Percentiles rank a stretch among this genome's conserved stretches.
Evolutionary conservation across 2,329 filamentous ascomycete species (phyloP).

Genomic region (Cyphellophora attinorum): DNA sequence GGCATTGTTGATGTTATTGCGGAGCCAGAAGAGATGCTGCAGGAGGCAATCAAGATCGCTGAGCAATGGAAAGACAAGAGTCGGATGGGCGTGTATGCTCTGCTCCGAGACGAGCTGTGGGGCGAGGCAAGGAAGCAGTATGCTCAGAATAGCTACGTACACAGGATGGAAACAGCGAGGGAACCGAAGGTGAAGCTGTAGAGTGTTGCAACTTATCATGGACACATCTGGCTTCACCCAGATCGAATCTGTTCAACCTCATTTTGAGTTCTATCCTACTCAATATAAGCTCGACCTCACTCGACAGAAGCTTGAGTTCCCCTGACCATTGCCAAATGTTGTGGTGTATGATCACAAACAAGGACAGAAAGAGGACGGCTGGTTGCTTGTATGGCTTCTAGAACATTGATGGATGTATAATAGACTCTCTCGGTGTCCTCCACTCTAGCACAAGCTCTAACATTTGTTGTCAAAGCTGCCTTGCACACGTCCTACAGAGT

Average conservation of each 20-base stretch:
- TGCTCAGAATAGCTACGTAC: conserved; percentile 42
- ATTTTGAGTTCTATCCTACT: background rate
- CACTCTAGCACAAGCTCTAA: too few species aligned
- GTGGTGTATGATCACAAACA: too few species aligned
- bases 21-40: conserved; percentile 37
- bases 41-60: conserved; percentile 33
- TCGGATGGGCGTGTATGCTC: conserved; percentile 33
- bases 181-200: conserved; percentile 39
- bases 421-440: too few species aligned
- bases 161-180: conserved; percentile 31
- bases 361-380: too few species aligned
- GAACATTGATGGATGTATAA: too few species aligned
- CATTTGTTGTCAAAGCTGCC: too few species aligned
- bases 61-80: conserved; percentile 28
- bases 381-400: background rate
- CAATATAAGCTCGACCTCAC: too few species aligned
- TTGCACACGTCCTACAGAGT: too few species aligned
- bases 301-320: too few species aligned
- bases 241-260: background rate
- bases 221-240: background rate
- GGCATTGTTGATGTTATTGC: conserved; percentile 44
- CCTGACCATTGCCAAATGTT: too few species aligned
- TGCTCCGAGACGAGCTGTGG: conserved; percentile 43
- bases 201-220: too few species aligned
- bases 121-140: conserved; percentile 42